phyloP scores from a whole-genome alignment of 1,284 basidiomycete species.

The Pseudomicrostroma phylloplanum region DNA sequence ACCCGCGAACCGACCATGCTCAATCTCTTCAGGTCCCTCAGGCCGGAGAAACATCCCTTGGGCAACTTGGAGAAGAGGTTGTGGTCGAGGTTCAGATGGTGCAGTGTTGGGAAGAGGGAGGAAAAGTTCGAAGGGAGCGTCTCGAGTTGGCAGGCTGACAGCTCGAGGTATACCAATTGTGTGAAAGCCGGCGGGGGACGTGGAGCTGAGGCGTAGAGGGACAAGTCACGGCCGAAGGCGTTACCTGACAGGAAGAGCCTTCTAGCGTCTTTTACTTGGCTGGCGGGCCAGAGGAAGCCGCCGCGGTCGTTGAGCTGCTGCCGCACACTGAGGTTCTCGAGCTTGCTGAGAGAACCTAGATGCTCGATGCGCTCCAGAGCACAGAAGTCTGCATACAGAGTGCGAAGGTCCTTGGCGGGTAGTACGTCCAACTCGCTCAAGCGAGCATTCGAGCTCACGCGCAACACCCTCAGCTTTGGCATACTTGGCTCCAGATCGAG shows the following conservation, averaged over 20 bases:
- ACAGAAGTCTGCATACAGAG: constrained; percentile 88
- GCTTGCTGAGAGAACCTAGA: constrained; percentile 59
- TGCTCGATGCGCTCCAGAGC: constrained; percentile 56
- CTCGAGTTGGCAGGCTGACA: constrained; percentile 77
- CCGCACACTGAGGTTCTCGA: constrained; percentile 85
- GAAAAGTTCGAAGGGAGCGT: constrained; percentile 66
- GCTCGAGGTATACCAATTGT: constrained; percentile 84
- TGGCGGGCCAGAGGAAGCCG: constrained; percentile 60
- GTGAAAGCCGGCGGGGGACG: constrained; percentile 58
- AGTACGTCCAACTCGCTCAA: constrained; percentile 66
- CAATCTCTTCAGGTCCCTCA: constrained; percentile 41
- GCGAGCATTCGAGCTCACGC: constrained; percentile 70
- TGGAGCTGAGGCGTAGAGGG: not conserved
- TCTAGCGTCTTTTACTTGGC: constrained; percentile 79
- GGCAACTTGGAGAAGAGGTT: constrained; percentile 40
- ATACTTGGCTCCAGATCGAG: constrained; percentile 52
- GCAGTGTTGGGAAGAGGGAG: constrained; percentile 71
- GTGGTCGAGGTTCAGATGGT: constrained; percentile 66
- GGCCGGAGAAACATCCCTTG: not conserved
- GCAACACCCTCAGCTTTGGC: constrained; percentile 62
- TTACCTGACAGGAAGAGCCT: constrained; percentile 86
- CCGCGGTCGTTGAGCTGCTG: constrained; percentile 65
- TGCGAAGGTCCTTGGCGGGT: constrained; percentile 68
- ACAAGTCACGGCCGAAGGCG: constrained; percentile 46
- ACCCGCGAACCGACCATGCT: constrained; percentile 43